Evolutionary conservation across 176 grass and related monocot species (phyloP).

Genomic region (Bolboschoenus planiculmis): DNA sequence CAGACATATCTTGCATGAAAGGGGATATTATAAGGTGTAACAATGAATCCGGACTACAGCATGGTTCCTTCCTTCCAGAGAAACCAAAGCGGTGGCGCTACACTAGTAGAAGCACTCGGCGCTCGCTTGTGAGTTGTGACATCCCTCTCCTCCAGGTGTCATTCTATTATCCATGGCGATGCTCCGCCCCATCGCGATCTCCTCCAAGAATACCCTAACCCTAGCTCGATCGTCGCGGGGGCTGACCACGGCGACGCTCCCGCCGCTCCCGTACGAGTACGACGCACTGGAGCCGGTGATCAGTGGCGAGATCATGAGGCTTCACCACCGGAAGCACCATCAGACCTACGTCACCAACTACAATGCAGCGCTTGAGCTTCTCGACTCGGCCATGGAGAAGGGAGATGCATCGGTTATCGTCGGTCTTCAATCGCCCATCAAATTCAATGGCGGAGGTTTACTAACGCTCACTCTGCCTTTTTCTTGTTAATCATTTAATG

Average conservation of each 20-base stretch:
- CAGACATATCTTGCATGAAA: background rate
- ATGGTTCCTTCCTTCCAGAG: background rate
- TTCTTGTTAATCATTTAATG: background rate
- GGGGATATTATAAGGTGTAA: background rate
- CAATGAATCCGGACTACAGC: background rate
- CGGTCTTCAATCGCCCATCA: slow-evolving; percentile 71
- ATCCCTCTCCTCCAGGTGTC: background rate
- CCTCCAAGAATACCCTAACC: slow-evolving; percentile 37
- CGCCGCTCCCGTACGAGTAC: slow-evolving; percentile 74
- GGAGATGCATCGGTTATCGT: slow-evolving; percentile 52
- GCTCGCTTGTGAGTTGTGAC: too few species aligned
- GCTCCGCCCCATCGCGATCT: slow-evolving; percentile 9
- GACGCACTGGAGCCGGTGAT: slow-evolving; percentile 76
- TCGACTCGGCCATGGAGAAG: slow-evolving; percentile 57
- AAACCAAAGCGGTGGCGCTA: background rate
- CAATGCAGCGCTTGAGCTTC: slow-evolving; percentile 90
- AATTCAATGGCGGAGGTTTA: slow-evolving; percentile 92
- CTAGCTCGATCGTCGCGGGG: slow-evolving; percentile 15
- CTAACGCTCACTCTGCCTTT: background rate
- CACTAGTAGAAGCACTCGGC: too few species aligned
- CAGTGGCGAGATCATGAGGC: slow-evolving; percentile 74
- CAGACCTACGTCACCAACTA: slow-evolving; percentile 90
- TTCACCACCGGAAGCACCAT: slow-evolving; percentile 97
- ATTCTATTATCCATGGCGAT: background rate
- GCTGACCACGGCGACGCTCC: slow-evolving; percentile 38